Evolutionary conservation across 768 basidiomycete genomes (phyloP).

Genomic region (Rhodosporidiobolus sp.): DNA sequence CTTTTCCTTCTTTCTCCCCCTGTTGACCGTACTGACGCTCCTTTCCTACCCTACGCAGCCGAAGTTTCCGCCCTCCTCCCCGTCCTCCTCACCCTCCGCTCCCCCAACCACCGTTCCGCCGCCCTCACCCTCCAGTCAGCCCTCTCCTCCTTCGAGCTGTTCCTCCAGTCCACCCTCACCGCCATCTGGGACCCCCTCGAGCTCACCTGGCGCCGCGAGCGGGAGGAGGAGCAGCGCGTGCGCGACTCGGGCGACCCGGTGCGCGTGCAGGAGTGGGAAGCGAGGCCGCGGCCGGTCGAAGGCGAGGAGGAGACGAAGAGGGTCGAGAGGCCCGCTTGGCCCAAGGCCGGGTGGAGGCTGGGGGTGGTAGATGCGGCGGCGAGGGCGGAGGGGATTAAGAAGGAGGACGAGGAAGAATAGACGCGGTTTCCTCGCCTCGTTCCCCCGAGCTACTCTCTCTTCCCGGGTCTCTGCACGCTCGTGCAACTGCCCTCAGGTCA

Average conservation of each 20-base stretch:
- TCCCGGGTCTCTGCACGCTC: too few relatives aligned
- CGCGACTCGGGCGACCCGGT: constrained; percentile 40
- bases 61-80: constrained; percentile 69
- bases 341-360: constrained; percentile 18
- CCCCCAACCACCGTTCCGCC: constrained; percentile 64
- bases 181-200: constrained; percentile 27
- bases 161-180: background rate
- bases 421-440: too few relatives aligned
- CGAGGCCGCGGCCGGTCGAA: constrained; percentile 20
- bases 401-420: too few relatives aligned
- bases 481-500: too few relatives aligned
- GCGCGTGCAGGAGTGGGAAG: constrained; percentile 15
- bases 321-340: constrained; percentile 32
- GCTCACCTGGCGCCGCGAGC: constrained; percentile 49
- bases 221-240: constrained; percentile 60
- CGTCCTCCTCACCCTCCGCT: constrained; percentile 65
- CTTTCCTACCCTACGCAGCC: constrained; percentile 55
- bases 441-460: too few relatives aligned
- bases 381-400: background rate
- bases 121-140: constrained; percentile 64
- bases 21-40: constrained; percentile 14
- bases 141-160: constrained; percentile 56
- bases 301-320: constrained; percentile 35
- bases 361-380: background rate
- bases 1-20: constrained; percentile 30